These are phyloP conservation scores for Diaporthe vexans DNA, from an alignment of 2,329 filamentous ascomycete species.

Conservation along the genomic window DNA sequence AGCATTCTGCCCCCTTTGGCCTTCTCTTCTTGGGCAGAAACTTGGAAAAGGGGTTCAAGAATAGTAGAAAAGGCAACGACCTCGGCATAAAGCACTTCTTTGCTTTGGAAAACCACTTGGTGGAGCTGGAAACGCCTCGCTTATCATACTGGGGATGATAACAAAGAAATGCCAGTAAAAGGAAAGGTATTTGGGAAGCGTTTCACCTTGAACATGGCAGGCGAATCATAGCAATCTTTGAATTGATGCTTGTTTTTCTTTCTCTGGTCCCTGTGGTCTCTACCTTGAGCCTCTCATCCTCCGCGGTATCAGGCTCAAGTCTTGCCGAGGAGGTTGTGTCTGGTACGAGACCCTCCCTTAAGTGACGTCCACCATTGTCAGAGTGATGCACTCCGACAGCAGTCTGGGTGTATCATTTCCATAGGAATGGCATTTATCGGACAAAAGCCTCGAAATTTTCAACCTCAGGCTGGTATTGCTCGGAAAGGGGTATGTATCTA, in stretches of 20 bases:
- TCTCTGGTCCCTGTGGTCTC: background rate
- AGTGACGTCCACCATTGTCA: background rate
- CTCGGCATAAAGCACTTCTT: background rate
- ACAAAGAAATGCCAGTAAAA: background rate
- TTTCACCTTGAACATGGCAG: background rate
- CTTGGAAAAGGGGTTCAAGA: background rate
- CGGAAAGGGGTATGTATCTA: constrained; percentile 34
- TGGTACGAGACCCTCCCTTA: background rate
- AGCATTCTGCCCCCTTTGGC: background rate
- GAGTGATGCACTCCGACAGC: too few species aligned
- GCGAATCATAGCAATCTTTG: background rate
- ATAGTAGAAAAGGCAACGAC: background rate
- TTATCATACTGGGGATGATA: background rate
- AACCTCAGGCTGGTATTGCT: constrained; percentile 34
- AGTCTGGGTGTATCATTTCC: background rate
- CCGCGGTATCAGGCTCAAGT: background rate
- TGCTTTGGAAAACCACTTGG: background rate
- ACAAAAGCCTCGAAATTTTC: background rate
- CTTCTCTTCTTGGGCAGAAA: background rate
- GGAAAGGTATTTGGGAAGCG: too few species aligned
- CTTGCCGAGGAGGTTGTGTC: background rate
- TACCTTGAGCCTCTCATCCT: too few species aligned
- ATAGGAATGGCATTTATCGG: background rate
- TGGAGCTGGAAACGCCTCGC: background rate
- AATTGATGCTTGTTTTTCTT: background rate